phyloP scores from a whole-genome alignment of 208 protist species.

The Phytomonas francai region DNA sequence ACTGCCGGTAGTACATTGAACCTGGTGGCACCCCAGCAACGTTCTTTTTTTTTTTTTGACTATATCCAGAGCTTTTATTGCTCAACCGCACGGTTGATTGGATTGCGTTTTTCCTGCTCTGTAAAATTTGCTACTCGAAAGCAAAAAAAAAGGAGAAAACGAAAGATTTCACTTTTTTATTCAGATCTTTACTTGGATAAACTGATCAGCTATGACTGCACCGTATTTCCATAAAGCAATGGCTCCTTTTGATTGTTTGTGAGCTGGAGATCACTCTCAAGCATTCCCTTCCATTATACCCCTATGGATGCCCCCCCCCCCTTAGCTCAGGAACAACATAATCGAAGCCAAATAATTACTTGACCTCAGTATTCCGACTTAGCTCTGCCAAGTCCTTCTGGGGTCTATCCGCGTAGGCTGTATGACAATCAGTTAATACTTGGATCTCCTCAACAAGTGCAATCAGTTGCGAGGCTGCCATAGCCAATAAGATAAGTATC shows the following conservation, averaged over 20 bases:
- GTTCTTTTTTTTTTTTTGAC: too few relatives aligned
- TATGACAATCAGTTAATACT: conserved; percentile 52
- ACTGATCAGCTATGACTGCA: not conserved
- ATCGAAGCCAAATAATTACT: not conserved
- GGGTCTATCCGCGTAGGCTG: conserved; percentile 18
- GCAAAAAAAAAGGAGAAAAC: not conserved
- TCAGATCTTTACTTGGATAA: not conserved
- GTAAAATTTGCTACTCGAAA: not conserved
- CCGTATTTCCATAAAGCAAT: not conserved
- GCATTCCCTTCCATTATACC: not conserved
- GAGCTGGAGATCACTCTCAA: not conserved
- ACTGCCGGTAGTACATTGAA: too few relatives aligned
- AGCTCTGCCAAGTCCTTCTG: not conserved
- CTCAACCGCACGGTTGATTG: not conserved
- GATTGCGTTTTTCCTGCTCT: not conserved
- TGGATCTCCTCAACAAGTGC: conserved; percentile 61
- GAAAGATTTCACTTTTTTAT: not conserved
- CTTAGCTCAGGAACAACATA: not conserved
- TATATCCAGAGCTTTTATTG: too few relatives aligned
- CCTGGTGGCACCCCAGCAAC: too few relatives aligned
- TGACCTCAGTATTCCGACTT: not conserved
- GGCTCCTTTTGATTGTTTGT: not conserved
- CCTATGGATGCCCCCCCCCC: not conserved
- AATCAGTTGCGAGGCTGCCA: conserved; percentile 25
- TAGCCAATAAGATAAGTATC: conserved; percentile 33